Evolutionary conservation across 2,329 filamentous ascomycete species (phyloP).

Genomic region (Colletotrichum sp.): DNA sequence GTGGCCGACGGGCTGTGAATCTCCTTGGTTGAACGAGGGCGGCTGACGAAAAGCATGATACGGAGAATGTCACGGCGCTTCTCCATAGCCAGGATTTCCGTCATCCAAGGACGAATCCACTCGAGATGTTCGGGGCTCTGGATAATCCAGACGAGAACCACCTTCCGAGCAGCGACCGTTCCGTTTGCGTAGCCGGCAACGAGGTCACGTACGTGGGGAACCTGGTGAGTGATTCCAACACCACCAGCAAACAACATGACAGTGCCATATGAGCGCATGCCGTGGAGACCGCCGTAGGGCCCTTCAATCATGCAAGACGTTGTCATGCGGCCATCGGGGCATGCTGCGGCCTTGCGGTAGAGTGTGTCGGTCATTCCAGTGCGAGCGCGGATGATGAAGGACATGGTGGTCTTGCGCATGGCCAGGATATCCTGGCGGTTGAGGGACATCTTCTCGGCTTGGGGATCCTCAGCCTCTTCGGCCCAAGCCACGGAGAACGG

Average conservation of each 20-base stretch:
- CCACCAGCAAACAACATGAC: conserved; percentile 81
- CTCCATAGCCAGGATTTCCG: conserved; percentile 77
- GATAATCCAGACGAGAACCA: conserved; percentile 80
- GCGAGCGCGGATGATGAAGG: conserved; percentile 74
- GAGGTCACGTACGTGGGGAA: conserved; percentile 76
- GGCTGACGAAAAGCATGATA: conserved; percentile 79
- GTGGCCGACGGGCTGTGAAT: conserved; percentile 79
- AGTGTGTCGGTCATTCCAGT: conserved; percentile 76
- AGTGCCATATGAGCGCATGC: conserved; percentile 77
- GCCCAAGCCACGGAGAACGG: conserved; percentile 83
- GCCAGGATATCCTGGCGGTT: conserved; percentile 62
- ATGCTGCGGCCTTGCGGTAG: conserved; percentile 69
- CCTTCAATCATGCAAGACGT: conserved; percentile 76
- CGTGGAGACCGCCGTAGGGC: conserved; percentile 76
- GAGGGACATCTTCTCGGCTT: conserved; percentile 62
- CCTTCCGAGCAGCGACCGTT: conserved; percentile 72
- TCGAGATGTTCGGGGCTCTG: conserved; percentile 81
- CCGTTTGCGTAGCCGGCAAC: conserved; percentile 71
- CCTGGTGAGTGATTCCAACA: conserved; percentile 81
- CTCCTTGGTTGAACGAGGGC: conserved; percentile 78
- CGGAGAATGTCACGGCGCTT: conserved; percentile 74
- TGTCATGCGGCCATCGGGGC: conserved; percentile 63
- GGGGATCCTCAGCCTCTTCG: conserved; percentile 63
- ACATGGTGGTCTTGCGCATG: conserved; percentile 69
- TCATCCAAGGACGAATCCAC: conserved; percentile 88